phyloP scores from a whole-genome alignment of 345 rosid species.

The Carallia brachiata region DNA sequence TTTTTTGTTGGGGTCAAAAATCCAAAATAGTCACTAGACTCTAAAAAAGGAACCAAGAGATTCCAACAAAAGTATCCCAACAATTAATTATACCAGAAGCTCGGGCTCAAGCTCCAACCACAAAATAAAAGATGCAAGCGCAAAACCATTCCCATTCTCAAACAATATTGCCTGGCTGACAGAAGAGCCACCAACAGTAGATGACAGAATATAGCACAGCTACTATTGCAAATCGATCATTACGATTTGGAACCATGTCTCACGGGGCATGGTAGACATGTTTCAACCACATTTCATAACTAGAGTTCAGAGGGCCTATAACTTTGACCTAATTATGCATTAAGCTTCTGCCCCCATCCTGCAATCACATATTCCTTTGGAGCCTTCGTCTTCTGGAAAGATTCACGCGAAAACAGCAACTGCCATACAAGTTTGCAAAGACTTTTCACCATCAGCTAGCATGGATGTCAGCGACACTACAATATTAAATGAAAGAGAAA shows the following conservation, averaged over 20 bases:
- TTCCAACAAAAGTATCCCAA: too few relatives aligned
- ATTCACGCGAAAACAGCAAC: conserved; percentile 54
- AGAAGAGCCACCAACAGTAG: too few relatives aligned
- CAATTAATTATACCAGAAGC: too few relatives aligned
- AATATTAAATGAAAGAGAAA: background rate
- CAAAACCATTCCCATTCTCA: too few relatives aligned
- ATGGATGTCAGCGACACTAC: background rate
- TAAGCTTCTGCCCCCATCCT: conserved; percentile 83
- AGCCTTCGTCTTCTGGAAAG: conserved; percentile 69
- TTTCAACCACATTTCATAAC: conserved; percentile 13
- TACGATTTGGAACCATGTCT: background rate
- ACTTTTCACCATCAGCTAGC: background rate
- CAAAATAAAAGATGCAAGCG: too few relatives aligned
- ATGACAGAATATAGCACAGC: background rate
- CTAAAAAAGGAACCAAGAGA: too few relatives aligned
- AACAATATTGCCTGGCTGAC: too few relatives aligned
- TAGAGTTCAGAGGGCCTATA: conserved; percentile 24
- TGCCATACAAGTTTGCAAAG: conserved; percentile 18
- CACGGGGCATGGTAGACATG: background rate
- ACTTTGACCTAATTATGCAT: conserved; percentile 43
- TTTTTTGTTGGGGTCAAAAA: too few relatives aligned
- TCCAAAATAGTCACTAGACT: too few relatives aligned
- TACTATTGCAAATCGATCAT: background rate
- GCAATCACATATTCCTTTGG: conserved; percentile 58
- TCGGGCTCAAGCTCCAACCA: too few relatives aligned